Evolutionary conservation across 208 protist species (phyloP), one percentile per base, ranked within the genome.

Genomic region (Leishmania gerbilli): DNA sequence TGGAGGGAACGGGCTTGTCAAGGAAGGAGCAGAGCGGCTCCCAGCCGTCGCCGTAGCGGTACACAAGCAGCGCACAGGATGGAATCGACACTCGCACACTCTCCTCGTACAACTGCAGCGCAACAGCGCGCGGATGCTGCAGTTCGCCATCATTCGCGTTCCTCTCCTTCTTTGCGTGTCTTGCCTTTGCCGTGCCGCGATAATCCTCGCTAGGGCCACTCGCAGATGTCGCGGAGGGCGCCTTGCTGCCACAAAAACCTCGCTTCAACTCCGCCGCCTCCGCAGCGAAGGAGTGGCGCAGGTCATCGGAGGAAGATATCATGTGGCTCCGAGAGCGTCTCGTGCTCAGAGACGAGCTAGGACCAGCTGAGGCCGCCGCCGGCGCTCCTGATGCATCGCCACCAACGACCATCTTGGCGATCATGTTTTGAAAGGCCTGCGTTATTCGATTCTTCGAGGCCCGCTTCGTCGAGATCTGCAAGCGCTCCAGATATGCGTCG

Each of bases 1-100:
- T 79, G 40, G 81, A 62, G 19, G 93, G 93, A 2, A 90, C 82
- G 8, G 82, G 49, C 77, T 91, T 92, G 37, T 90, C 93, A 0
- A 96, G 87, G 77, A 96, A 96, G 31, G 58, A 74, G 81, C 93
- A 96, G 27, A 96, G 84, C 17, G 90, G 88, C 79, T 86, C 88
- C 91, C 93, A 96, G 31, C 90, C 93, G 45, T 95, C 91, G 58
- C 88, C 87, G 79, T 91, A 76, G 74, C 84, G 87, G 78, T 92
- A 94, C 64, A 96, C 91, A 53, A 95, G 84, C 56, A 96, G 85
- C 47, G 84, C 74, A 13, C 62, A 78, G 34, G 79, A 51, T 1
- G 90, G 88, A 13, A 96, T 79, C 5, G 77, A 76, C 51, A 89
- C 82, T 80, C 85, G 84, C 0, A 95, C 91, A 55, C 87, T 86